Conservation (phyloP, 2,329 filamentous ascomycete species). For the Cladosporium sp. region DNA sequence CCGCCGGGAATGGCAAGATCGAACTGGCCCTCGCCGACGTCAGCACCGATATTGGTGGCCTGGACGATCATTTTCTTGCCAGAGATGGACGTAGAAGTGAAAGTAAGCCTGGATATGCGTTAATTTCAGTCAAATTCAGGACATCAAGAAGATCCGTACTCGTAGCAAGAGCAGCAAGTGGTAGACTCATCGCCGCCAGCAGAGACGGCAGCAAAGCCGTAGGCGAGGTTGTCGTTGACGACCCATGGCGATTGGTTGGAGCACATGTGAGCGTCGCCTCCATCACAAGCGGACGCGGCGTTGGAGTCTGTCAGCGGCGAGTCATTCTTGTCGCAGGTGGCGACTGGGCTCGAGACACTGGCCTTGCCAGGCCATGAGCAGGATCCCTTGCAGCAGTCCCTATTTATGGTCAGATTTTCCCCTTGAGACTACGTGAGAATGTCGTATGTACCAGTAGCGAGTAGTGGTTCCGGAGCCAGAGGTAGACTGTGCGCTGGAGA, state of each 20-base stretch:
- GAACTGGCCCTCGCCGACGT: constrained; percentile 56
- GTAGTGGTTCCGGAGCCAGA: constrained; percentile 32
- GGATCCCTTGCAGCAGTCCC: constrained; percentile 70
- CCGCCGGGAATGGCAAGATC: constrained; percentile 52
- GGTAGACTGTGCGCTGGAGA: constrained; percentile 20
- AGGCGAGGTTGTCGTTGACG: constrained; percentile 54
- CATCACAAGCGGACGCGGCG: constrained; percentile 51
- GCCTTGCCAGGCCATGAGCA: constrained; percentile 59
- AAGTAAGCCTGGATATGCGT: constrained; percentile 41
- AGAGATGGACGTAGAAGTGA: constrained; percentile 51
- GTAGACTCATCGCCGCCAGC: constrained; percentile 51
- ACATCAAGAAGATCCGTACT: constrained; percentile 29
- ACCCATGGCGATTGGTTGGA: constrained; percentile 60
- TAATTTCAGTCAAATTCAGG: background rate
- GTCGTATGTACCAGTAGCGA: constrained; percentile 35
- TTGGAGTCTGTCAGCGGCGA: constrained; percentile 49
- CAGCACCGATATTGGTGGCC: constrained; percentile 59
- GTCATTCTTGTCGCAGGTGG: constrained; percentile 54
- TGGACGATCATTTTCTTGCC: constrained; percentile 64
- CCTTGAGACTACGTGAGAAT: no score
- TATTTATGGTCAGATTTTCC: constrained; percentile 29
- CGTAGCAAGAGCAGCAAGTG: constrained; percentile 67
- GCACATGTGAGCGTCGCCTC: constrained; percentile 58
- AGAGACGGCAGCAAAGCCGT: constrained; percentile 61
- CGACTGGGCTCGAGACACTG: constrained; percentile 47